These are phyloP conservation scores for Ambrosia hybrid DNA, from an alignment of 140 eudicot species.

Conservation along the genomic window DNA sequence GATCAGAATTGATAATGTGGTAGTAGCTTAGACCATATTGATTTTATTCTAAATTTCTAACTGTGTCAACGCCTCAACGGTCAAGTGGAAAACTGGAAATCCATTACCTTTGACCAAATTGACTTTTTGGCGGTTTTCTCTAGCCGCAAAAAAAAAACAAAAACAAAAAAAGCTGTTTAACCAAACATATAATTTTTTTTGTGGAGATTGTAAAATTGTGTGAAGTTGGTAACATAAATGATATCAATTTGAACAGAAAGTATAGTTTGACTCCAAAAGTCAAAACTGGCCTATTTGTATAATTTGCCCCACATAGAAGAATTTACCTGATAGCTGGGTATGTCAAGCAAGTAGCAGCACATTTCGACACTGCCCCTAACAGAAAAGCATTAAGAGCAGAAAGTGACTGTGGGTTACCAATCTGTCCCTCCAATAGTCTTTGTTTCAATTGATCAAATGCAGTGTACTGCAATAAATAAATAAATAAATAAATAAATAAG, in stretches of 20 bases:
- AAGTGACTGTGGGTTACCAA: constrained; percentile 57
- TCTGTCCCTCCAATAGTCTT: constrained; percentile 45
- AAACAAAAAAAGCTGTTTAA: neutral
- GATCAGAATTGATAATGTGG: neutral
- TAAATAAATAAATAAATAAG: neutral
- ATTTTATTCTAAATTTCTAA: neutral
- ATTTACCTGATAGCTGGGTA: constrained; percentile 87
- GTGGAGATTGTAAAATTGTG: neutral
- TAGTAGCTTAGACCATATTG: neutral
- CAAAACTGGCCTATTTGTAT: neutral
- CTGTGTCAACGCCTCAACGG: neutral
- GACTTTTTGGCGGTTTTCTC: neutral
- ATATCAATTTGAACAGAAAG: too few relatives aligned
- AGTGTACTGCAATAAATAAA: constrained; percentile 96
- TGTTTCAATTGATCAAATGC: constrained; percentile 85
- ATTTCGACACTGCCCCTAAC: constrained; percentile 85
- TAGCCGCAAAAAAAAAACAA: too few relatives aligned
- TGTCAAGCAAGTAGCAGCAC: constrained; percentile 82
- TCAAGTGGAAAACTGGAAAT: neutral
- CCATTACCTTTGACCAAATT: neutral
- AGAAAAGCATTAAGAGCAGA: constrained; percentile 84
- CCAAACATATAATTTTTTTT: neutral
- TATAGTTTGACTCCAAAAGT: constrained; percentile 17
- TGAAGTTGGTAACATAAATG: too few relatives aligned
- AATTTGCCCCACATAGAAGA: neutral